Conservation (phyloP, 768 basidiomycete species). For the Thelephora ganbajun region DNA sequence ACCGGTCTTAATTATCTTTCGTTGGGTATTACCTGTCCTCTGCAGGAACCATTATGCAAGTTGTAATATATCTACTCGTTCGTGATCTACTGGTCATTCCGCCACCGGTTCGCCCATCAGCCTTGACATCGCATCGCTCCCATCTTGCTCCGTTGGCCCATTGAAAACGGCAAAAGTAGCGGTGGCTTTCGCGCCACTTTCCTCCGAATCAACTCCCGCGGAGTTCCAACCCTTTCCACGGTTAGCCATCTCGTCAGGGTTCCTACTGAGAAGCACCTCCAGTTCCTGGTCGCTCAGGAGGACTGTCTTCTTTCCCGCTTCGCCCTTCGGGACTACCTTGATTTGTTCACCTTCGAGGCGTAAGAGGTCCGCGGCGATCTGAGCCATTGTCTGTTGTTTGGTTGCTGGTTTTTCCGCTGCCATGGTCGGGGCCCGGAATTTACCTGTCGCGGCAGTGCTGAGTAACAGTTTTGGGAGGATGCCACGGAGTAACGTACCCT, state of each 20-base stretch:
- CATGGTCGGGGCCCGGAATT: conserved; percentile 66
- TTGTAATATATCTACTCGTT: too few relatives aligned
- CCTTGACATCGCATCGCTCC: conserved; percentile 55
- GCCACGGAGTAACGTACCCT: conserved; percentile 47
- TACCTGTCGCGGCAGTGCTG: conserved; percentile 19
- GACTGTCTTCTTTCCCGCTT: conserved; percentile 42
- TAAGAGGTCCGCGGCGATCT: conserved; percentile 68
- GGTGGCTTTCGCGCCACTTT: conserved; percentile 6
- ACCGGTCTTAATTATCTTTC: background rate
- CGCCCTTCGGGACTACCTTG: conserved; percentile 66
- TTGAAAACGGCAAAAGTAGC: conserved; percentile 52
- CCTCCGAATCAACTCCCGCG: conserved; percentile 14
- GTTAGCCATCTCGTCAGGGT: conserved; percentile 56
- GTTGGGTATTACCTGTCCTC: too few relatives aligned
- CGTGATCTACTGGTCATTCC: background rate
- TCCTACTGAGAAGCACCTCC: conserved; percentile 66
- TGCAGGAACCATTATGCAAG: too few relatives aligned
- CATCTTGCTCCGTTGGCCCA: conserved; percentile 46
- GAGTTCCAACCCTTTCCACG: conserved; percentile 68
- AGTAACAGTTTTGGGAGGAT: background rate
- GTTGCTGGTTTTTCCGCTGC: conserved; percentile 24
- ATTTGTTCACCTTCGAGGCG: conserved; percentile 83
- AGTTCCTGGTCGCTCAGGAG: conserved; percentile 78
- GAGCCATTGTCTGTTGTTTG: conserved; percentile 56
- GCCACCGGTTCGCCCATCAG: conserved; percentile 35